phyloP scores from a whole-genome alignment of 352 stramenopile genomes.

The Pythium plurisporium region DNA sequence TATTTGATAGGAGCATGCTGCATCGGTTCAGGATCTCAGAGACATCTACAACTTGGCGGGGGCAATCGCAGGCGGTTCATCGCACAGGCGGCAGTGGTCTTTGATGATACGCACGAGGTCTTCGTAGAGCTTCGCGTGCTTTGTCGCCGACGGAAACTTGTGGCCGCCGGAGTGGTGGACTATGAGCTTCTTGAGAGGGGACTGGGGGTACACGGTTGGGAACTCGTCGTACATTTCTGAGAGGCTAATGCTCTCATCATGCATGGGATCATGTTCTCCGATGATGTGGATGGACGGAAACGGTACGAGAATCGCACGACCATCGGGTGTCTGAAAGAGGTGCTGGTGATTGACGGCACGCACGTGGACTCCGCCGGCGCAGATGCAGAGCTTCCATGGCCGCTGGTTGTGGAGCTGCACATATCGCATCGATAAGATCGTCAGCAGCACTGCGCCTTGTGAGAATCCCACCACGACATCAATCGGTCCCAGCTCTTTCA shows the following conservation, averaged over 20 bases:
- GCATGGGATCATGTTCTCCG: conserved; percentile 34
- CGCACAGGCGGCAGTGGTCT: conserved; percentile 19
- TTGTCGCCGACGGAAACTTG: conserved; percentile 60
- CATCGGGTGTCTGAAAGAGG: conserved; percentile 32
- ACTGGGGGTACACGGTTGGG: conserved; percentile 15
- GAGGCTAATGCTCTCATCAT: conserved; percentile 28
- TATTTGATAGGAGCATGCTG: not conserved
- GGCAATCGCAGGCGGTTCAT: not conserved
- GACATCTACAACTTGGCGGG: conserved; percentile 2
- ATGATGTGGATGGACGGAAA: conserved; percentile 48
- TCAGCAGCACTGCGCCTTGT: conserved; percentile 66
- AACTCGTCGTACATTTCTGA: conserved; percentile 29
- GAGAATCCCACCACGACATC: conserved; percentile 78
- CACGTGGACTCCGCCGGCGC: conserved; percentile 35
- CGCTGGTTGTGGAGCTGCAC: conserved; percentile 28
- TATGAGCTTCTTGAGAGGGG: conserved; percentile 23
- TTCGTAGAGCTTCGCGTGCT: conserved; percentile 35
- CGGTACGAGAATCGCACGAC: conserved; percentile 16
- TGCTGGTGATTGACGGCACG: conserved; percentile 32
- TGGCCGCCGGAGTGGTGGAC: conserved; percentile 41
- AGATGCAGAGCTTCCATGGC: conserved; percentile 44
- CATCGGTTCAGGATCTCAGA: not conserved
- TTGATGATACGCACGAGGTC: conserved; percentile 17
- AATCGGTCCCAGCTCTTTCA: conserved; percentile 56
- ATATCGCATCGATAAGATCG: conserved; percentile 56